These are phyloP conservation scores for Mrakia gelida DNA, from an alignment of 768 basidiomycete genomes.

Conservation along the genomic window DNA sequence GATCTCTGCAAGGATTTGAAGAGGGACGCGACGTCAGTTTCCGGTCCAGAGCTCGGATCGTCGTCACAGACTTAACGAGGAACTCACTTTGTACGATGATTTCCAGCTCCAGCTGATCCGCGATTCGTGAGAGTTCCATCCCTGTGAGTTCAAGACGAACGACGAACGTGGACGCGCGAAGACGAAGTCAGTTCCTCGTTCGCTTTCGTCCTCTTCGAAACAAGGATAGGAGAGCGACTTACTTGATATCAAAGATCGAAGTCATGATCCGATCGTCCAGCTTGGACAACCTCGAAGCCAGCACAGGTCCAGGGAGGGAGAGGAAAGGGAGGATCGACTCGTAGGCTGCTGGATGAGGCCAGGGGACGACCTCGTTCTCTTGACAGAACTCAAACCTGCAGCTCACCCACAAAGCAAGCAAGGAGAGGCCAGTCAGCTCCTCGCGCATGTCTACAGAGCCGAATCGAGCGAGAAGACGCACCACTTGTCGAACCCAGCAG, in stretches of 20 bases:
- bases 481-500: conserved; percentile 24
- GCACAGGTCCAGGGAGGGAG: conserved; percentile 9
- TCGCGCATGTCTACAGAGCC: neutral
- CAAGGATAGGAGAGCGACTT: neutral
- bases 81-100: conserved; percentile 1
- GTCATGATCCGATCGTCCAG: conserved; percentile 22
- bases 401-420: too few species aligned
- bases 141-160: neutral
- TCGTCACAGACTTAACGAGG: neutral
- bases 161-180: neutral
- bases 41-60: neutral
- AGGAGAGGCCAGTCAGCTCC: neutral
- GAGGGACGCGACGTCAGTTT: neutral
- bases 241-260: conserved; percentile 15
- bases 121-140: neutral
- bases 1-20: neutral
- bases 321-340: conserved; percentile 24
- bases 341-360: conserved; percentile 26
- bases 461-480: neutral
- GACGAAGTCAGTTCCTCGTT: neutral
- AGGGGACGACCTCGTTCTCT: conserved; percentile 22
- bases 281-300: neutral
- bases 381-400: conserved; percentile 29
- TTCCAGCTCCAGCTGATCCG: neutral
- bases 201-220: neutral